Conservation (phyloP, 1,284 basidiomycete genomes). For the Neonothopanus nambi region DNA sequence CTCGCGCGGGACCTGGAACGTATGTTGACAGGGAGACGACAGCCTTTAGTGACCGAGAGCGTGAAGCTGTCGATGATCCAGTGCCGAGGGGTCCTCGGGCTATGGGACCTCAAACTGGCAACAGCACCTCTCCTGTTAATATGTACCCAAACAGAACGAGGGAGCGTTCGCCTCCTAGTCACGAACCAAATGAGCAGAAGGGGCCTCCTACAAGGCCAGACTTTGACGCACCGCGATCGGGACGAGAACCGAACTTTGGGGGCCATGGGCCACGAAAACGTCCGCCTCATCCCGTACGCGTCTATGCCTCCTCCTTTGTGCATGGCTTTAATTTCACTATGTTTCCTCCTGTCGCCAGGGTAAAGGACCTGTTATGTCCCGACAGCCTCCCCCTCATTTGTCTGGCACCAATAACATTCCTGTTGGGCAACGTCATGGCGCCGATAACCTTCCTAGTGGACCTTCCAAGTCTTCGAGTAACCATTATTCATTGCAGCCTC, state of each 20-base stretch:
- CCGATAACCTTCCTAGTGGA: constrained; percentile 4
- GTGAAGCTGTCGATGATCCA: constrained; percentile 6
- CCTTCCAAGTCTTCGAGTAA: constrained; percentile 4
- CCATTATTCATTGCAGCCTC: neutral
- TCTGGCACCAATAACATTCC: constrained; percentile 16
- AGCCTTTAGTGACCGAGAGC: neutral
- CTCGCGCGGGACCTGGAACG: constrained; percentile 19
- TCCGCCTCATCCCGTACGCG: no score
- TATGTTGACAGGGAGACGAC: constrained; percentile 22
- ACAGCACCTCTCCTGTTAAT: neutral
- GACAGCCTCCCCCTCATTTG: constrained; percentile 1
- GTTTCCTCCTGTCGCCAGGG: no score
- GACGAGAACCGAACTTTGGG: no score
- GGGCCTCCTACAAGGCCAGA: neutral
- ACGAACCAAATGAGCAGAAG: neutral
- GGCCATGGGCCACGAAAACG: no score
- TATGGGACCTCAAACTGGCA: constrained; percentile 15
- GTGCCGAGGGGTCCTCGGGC: constrained; percentile 29
- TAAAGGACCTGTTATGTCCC: neutral
- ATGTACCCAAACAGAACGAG: constrained; percentile 1
- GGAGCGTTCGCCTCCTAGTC: no score
- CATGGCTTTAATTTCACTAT: no score
- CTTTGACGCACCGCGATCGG: no score
- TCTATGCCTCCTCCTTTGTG: no score
- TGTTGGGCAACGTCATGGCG: constrained; percentile 7